phyloP scores from a whole-genome alignment of 1,284 basidiomycete species.

The Earliella scabrosa region DNA sequence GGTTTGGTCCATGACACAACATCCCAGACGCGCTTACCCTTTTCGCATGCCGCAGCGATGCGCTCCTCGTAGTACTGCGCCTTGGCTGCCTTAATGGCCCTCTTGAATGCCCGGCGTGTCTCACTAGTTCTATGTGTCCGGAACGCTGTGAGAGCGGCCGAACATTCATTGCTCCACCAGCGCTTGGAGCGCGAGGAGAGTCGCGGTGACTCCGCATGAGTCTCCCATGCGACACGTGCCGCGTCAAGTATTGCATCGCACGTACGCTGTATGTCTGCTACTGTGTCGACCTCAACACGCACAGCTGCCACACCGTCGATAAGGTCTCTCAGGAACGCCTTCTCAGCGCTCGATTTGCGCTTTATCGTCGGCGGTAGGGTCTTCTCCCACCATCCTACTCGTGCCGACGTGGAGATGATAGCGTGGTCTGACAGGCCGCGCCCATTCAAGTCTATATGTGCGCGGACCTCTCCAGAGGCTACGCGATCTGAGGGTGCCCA shows the following conservation, averaged over 20 bases:
- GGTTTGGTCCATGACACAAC: constrained; percentile 4
- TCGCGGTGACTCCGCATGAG: too few species aligned
- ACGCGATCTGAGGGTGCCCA: background rate
- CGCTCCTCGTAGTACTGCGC: background rate
- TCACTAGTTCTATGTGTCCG: too few species aligned
- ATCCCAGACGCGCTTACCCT: constrained; percentile 7
- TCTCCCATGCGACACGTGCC: too few species aligned
- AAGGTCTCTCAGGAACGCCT: background rate
- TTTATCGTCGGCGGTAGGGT: background rate
- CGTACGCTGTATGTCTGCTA: too few species aligned
- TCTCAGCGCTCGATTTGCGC: background rate
- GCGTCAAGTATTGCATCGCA: too few species aligned
- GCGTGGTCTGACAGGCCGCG: background rate
- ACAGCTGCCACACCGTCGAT: too few species aligned
- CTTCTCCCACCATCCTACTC: background rate
- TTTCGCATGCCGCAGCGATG: too few species aligned
- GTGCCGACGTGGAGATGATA: background rate
- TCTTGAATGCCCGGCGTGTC: too few species aligned
- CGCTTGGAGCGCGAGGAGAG: too few species aligned
- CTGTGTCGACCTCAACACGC: too few species aligned
- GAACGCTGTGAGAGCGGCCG: too few species aligned
- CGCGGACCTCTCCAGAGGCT: background rate
- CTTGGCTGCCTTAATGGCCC: background rate
- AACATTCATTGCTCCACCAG: too few species aligned
- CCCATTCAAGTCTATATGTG: background rate